Conservation (phyloP, 305 asterid genomes). For the Euphrasia arctica region DNA sequence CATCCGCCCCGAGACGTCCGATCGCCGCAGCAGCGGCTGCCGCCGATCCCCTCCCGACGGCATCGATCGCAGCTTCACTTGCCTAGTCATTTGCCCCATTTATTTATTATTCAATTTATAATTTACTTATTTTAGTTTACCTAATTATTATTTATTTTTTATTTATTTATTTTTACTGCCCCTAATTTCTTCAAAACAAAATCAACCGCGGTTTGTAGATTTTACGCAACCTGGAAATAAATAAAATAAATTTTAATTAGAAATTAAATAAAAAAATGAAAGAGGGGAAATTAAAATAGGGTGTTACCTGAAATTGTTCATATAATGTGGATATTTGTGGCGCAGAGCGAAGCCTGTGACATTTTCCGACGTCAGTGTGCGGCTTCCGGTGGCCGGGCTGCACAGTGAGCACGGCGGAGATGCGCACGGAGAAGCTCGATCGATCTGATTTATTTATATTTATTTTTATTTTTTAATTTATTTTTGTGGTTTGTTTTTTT, state of each 20-base stretch:
- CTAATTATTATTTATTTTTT: not conserved
- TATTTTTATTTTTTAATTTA: too few species aligned
- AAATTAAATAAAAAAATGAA: too few species aligned
- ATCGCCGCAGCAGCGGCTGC: conserved; percentile 36
- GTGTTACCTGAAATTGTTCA: conserved; percentile 22
- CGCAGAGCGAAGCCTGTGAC: conserved; percentile 15
- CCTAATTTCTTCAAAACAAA: conserved; percentile 6
- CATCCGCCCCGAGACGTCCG: conserved; percentile 35
- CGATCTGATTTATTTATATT: too few species aligned
- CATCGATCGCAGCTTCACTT: conserved; percentile 29
- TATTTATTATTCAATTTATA: too few species aligned
- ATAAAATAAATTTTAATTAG: not conserved
- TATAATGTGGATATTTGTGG: too few species aligned
- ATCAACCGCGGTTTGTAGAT: conserved; percentile 8
- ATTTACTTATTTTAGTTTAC: not conserved
- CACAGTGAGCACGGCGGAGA: conserved; percentile 29
- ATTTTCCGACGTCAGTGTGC: conserved; percentile 21
- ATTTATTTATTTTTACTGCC: too few species aligned
- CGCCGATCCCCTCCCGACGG: conserved; percentile 34
- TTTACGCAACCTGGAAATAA: not conserved
- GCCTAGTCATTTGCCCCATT: conserved; percentile 26
- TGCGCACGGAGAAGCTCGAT: not conserved
- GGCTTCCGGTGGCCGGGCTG: conserved; percentile 28
- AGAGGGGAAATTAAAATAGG: too few species aligned
- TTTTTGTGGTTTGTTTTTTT: too few species aligned